Evolutionary conservation across 2,329 filamentous ascomycete genomes (phyloP).

Genomic region (Ilyonectria mors-panacis): DNA sequence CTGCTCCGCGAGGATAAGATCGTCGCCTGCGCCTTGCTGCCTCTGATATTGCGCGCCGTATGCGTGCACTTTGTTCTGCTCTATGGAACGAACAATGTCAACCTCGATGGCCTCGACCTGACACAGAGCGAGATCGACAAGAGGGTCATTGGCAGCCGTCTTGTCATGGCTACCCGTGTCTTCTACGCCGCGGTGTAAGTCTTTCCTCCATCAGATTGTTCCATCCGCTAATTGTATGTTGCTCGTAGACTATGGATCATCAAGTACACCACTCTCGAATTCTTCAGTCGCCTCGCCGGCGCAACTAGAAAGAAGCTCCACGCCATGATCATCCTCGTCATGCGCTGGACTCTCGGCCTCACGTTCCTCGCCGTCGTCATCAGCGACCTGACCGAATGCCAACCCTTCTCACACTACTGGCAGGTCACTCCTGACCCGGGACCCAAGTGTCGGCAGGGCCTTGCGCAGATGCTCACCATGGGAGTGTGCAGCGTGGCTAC

Average conservation of each 20-base stretch:
- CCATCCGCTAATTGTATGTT: slow-evolving; percentile 29
- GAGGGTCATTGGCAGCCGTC: slow-evolving; percentile 78
- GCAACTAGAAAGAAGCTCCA: slow-evolving; percentile 84
- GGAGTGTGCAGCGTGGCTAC: slow-evolving; percentile 86
- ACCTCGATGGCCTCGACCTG: slow-evolving; percentile 54
- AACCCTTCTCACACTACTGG: slow-evolving; percentile 79
- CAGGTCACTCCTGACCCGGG: slow-evolving; percentile 86
- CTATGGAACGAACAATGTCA: slow-evolving; percentile 92
- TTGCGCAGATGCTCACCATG: slow-evolving; percentile 88
- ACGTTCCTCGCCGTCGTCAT: slow-evolving; percentile 86
- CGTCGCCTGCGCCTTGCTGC: slow-evolving; percentile 82
- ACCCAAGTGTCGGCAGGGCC: slow-evolving; percentile 84
- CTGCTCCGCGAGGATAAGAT: slow-evolving; percentile 90
- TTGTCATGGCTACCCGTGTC: slow-evolving; percentile 85
- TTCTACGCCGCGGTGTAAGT: slow-evolving; percentile 89
- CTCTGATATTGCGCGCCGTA: slow-evolving; percentile 83
- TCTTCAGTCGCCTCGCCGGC: slow-evolving; percentile 86
- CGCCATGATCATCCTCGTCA: slow-evolving; percentile 75
- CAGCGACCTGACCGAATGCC: slow-evolving; percentile 86
- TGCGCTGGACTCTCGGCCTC: slow-evolving; percentile 78
- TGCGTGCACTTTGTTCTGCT: slow-evolving; percentile 85
- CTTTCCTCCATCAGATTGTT: background rate
- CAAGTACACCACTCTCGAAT: slow-evolving; percentile 90
- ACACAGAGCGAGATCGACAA: slow-evolving; percentile 61
- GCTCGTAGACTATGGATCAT: slow-evolving; percentile 83